Evolutionary conservation across 1,139 yeast species (phyloP).

Genomic region (Suhomyces panamericanus): DNA sequence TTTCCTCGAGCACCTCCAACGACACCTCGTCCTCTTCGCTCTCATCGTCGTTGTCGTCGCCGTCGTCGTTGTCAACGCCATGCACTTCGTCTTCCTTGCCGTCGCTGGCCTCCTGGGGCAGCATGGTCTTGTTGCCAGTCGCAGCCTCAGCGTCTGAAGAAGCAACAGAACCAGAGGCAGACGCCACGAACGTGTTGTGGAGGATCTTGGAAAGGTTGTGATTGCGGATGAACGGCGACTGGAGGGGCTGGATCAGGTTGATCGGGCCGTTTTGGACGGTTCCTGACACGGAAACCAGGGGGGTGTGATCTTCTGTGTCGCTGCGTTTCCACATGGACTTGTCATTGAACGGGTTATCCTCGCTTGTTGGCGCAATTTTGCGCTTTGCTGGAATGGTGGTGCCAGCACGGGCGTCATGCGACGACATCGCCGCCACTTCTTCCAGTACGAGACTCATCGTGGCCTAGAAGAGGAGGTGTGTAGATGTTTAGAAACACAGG

Average conservation of each 20-base stretch:
- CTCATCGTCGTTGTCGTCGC: slow-evolving; percentile 1
- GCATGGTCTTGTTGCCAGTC: slow-evolving; percentile 10
- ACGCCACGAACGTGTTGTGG: slow-evolving; percentile 5
- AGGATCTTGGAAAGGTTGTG: slow-evolving; percentile 16
- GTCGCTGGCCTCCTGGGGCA: not conserved
- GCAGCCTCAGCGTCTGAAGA: slow-evolving; percentile 4
- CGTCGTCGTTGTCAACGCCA: not conserved
- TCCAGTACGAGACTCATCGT: slow-evolving; percentile 8
- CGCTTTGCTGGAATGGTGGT: slow-evolving; percentile 5
- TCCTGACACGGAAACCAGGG: not conserved
- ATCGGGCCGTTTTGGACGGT: not conserved
- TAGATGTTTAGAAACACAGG: slow-evolving; percentile 1
- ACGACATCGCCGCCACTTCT: slow-evolving; percentile 1
- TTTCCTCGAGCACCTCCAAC: slow-evolving; percentile 62
- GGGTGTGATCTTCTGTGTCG: slow-evolving; percentile 1
- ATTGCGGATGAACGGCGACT: slow-evolving; percentile 16
- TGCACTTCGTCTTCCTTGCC: not conserved
- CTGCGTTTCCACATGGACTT: slow-evolving; percentile 3
- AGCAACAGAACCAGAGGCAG: slow-evolving; percentile 9
- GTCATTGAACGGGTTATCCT: slow-evolving; percentile 26
- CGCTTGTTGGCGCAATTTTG: slow-evolving; percentile 12
- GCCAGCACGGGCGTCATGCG: not conserved
- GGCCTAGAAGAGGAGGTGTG: not conserved
- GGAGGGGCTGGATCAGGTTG: not conserved
- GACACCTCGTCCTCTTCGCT: slow-evolving; percentile 47